phyloP scores from a whole-genome alignment of 2,329 filamentous ascomycete genomes.

The Exserohilum turcica region DNA sequence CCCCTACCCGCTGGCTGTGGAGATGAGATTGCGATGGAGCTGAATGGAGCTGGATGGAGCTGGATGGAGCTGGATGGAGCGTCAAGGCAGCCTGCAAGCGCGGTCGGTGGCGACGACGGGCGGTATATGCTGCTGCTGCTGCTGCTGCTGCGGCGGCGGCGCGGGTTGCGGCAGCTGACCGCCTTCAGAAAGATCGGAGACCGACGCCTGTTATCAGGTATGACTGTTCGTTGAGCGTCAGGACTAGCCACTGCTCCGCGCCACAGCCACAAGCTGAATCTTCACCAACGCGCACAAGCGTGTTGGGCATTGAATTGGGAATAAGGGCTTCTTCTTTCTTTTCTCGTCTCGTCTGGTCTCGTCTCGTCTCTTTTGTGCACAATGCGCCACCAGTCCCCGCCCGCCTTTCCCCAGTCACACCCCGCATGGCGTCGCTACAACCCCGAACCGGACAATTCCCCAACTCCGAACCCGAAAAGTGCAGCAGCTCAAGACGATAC shows the following conservation, averaged over 20 bases:
- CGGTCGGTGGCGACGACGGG: too few species aligned
- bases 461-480: constrained; percentile 15
- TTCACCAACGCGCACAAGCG: constrained; percentile 16
- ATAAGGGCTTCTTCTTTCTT: background rate
- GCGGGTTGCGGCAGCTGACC: constrained; percentile 3
- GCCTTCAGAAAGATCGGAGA: background rate
- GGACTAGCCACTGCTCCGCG: constrained; percentile 11
- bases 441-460: constrained; percentile 15
- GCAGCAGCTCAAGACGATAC: constrained; percentile 6
- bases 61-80: background rate
- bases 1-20: background rate
- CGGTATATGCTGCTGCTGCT: too few species aligned
- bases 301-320: constrained; percentile 6
- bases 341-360: background rate
- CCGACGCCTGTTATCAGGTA: background rate
- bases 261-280: constrained; percentile 10
- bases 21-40: background rate
- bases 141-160: too few species aligned
- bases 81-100: background rate
- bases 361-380: too few species aligned
- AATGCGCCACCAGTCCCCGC: constrained; percentile 3
- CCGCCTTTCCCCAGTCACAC: constrained; percentile 7
- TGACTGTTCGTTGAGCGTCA: constrained; percentile 10
- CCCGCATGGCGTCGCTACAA: constrained; percentile 10
- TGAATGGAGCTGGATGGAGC: background rate